phyloP scores from a whole-genome alignment of 1,139 yeast genomes.

The Lodderomyces theae region DNA sequence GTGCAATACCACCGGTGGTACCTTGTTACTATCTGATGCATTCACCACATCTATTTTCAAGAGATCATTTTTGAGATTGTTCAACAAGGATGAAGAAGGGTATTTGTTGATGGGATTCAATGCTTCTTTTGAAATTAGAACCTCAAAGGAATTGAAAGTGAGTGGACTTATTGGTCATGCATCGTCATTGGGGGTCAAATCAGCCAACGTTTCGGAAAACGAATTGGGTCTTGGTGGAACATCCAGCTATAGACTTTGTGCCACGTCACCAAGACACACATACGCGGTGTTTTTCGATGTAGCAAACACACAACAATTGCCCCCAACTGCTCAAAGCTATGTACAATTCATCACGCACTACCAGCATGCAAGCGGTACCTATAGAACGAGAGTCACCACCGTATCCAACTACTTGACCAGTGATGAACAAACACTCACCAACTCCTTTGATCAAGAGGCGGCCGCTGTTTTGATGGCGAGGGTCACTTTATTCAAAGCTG shows the following conservation, averaged over 20 bases:
- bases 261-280: slow-evolving; percentile 81
- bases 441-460: slow-evolving; percentile 96
- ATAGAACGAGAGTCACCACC: slow-evolving; percentile 89
- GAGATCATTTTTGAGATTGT: slow-evolving; percentile 86
- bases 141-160: slow-evolving; percentile 84
- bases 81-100: slow-evolving; percentile 75
- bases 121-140: slow-evolving; percentile 80
- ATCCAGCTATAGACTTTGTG: slow-evolving; percentile 79
- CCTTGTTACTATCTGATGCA: slow-evolving; percentile 85
- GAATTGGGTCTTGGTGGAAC: slow-evolving; percentile 94
- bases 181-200: slow-evolving; percentile 61
- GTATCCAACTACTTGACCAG: slow-evolving; percentile 62
- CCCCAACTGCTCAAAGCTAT: slow-evolving; percentile 51
- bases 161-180: slow-evolving; percentile 96
- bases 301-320: slow-evolving; percentile 50
- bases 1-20: slow-evolving; percentile 91
- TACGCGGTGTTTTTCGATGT: slow-evolving; percentile 89
- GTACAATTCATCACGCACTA: slow-evolving; percentile 74
- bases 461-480: slow-evolving; percentile 96
- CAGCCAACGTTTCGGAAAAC: slow-evolving; percentile 79
- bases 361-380: slow-evolving; percentile 78
- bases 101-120: slow-evolving; percentile 84
- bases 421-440: slow-evolving; percentile 49
- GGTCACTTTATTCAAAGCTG: slow-evolving; percentile 86
- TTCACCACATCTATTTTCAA: slow-evolving; percentile 96